Percentiles rank a stretch among this genome's conserved stretches.
phyloP scores from a whole-genome alignment of 1,139 yeast genomes.

The Lodderomyces theae region DNA sequence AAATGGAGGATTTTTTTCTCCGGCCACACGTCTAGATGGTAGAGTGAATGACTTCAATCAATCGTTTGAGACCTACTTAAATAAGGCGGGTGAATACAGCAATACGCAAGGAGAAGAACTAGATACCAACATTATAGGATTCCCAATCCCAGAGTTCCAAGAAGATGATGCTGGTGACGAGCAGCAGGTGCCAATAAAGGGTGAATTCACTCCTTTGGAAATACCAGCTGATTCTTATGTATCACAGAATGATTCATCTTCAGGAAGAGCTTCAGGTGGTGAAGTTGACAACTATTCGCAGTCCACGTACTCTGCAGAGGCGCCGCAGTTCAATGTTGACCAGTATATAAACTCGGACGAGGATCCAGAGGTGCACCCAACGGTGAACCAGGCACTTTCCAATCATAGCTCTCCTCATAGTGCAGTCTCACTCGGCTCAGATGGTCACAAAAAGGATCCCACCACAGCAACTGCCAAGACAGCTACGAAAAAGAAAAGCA shows the following conservation, averaged over 20 bases:
- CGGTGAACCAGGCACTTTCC: conserved; percentile 16
- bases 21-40: conserved; percentile 12
- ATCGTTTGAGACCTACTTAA: conserved; percentile 16
- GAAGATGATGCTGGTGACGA: not conserved
- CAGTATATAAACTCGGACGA: not conserved
- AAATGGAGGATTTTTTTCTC: conserved; percentile 16
- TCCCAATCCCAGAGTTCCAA: not conserved
- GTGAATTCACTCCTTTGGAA: not conserved
- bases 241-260: not conserved
- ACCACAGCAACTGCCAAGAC: conserved; percentile 8
- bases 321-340: not conserved
- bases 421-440: conserved; percentile 13
- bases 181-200: conserved; percentile 1
- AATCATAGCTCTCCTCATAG: conserved; percentile 24
- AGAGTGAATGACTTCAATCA: conserved; percentile 14
- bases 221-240: not conserved
- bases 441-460: conserved; percentile 7
- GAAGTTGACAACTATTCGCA: conserved; percentile 1
- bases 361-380: not conserved
- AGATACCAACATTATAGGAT: not conserved
- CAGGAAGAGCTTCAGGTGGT: not conserved
- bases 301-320: not conserved
- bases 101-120: not conserved
- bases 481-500: conserved; percentile 21
- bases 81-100: conserved; percentile 5